These are phyloP conservation scores for Colletotrichum liaoningense DNA, from an alignment of 2,329 filamentous ascomycete genomes.

Conservation along the genomic window DNA sequence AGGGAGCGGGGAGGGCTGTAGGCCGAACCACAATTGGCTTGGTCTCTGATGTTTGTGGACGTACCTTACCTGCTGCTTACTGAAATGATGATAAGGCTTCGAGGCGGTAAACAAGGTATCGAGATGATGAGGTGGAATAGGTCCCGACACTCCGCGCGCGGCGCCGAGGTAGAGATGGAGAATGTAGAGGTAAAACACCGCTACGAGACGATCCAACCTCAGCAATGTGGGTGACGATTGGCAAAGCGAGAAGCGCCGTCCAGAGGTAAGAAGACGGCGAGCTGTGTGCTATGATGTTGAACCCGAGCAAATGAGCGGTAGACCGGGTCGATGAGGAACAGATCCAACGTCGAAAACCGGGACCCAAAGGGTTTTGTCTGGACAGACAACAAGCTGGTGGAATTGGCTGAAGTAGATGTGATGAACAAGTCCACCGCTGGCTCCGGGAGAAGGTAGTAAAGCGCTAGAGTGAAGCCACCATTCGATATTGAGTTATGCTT, in stretches of 20 bases:
- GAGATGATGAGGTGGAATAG: background rate
- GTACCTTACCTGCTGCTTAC: conserved; percentile 5
- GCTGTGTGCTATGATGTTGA: background rate
- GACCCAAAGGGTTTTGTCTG: background rate
- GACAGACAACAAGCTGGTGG: background rate
- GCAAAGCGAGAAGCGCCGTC: background rate
- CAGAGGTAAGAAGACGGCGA: background rate
- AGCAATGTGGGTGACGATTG: background rate
- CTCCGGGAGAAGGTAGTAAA: background rate
- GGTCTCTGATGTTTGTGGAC: background rate
- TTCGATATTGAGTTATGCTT: conserved; percentile 31
- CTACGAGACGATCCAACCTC: background rate
- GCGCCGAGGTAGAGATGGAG: too few species aligned
- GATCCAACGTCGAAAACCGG: background rate
- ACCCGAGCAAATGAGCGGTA: background rate
- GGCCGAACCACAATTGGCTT: conserved; percentile 22
- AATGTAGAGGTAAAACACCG: background rate
- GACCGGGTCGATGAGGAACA: background rate
- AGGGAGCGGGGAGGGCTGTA: conserved; percentile 29
- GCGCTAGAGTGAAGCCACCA: background rate
- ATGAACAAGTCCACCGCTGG: background rate
- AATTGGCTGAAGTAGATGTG: background rate
- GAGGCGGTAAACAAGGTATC: background rate
- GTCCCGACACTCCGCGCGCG: background rate
- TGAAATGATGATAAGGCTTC: background rate